Base-by-base conservation (phyloP, 2,329 filamentous ascomycete genomes). In the Neonectria magnoliae region DNA sequence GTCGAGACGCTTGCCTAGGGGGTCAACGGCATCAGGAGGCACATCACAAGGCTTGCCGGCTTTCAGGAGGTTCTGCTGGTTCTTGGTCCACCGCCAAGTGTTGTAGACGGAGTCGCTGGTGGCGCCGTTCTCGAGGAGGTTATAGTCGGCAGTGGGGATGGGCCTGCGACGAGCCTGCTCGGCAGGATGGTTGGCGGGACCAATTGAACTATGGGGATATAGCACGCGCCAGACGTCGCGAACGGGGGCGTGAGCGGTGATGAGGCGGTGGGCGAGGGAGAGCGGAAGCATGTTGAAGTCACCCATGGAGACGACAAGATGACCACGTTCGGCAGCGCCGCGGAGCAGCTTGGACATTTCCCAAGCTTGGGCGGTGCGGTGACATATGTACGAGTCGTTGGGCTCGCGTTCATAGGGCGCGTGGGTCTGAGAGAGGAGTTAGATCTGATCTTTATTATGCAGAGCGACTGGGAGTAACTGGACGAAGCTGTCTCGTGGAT, bases 241-340 rank as follows among this genome's bases (percentile, higher is more conserved):
- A 29, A 97, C 90, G 14, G 91, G 90, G 10, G 91, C 89, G 75
- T 94, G 90, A 4, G 90, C 88, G 62, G 91, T 92, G 71, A 99
- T 90, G 68, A 98, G 85, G 58, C 90, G 88, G 81, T 98, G 93
- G 33, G 92, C 91, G 66, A 97, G 88, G 27, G 93, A 97, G 44
- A 91, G 80, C 1, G 96, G 96, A n/a, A 93, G 83, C 91, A 97
- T 97, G 81, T 98, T 98, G 82, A 98, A 98, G 81, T 98, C 96
- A 27, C 96, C 96, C 58, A 97, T 82, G 6, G 90, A 94, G 47
- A 98, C 83, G 56, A 94, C 94, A 31, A 98, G 84, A 76, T 95
- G 92, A 7, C 94, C 93, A 14, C 91, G 85, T 71, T 94, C 91
- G 1, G 90, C 87, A 48, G 95, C 94, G 62, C 88, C 91, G 53